Evolutionary conservation across 495 filamentous ascomycete genomes (phyloP).

Genomic region (Penicillium paradoxum): DNA sequence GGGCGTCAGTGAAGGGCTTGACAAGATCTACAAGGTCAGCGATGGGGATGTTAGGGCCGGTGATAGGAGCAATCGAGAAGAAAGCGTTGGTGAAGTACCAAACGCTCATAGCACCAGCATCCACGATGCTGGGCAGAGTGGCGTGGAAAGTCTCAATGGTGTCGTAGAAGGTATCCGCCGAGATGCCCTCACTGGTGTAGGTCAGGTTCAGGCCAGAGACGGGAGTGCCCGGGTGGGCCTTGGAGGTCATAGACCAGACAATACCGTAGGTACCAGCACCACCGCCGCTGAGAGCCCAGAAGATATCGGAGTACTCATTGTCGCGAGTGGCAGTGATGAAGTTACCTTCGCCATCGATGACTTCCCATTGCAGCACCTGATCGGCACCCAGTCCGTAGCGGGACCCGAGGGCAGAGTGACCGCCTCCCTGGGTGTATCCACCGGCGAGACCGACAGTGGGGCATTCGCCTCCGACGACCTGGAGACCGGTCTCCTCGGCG

Average conservation of each 20-base stretch:
- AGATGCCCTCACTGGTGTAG: conserved; percentile 22
- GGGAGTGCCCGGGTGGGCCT: conserved; percentile 36
- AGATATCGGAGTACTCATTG: conserved; percentile 55
- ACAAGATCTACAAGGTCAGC: conserved; percentile 21
- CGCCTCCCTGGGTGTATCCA: conserved; percentile 58
- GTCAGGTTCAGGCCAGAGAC: conserved; percentile 28
- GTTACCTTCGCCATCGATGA: conserved; percentile 49
- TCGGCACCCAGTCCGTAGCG: conserved; percentile 59
- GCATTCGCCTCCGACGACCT: conserved; percentile 35
- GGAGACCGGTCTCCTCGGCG: conserved; percentile 24
- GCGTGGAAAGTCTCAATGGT: conserved; percentile 37
- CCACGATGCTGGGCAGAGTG: conserved; percentile 39
- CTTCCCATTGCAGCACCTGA: conserved; percentile 56
- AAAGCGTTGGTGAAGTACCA: conserved; percentile 45
- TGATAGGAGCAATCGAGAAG: conserved; percentile 43
- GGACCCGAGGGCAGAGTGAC: conserved; percentile 50
- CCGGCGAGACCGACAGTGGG: conserved; percentile 41
- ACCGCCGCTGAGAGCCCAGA: conserved; percentile 64
- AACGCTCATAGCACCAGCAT: conserved; percentile 49
- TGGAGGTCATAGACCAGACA: conserved; percentile 51
- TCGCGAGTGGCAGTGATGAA: conserved; percentile 48
- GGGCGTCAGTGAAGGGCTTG: conserved; percentile 25
- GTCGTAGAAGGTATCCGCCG: conserved; percentile 41
- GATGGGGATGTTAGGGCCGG: conserved; percentile 31
- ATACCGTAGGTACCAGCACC: conserved; percentile 62